These are phyloP conservation scores for Ettlia oleoabundans DNA, from an alignment of 139 green algal species.

Conservation along the genomic window DNA sequence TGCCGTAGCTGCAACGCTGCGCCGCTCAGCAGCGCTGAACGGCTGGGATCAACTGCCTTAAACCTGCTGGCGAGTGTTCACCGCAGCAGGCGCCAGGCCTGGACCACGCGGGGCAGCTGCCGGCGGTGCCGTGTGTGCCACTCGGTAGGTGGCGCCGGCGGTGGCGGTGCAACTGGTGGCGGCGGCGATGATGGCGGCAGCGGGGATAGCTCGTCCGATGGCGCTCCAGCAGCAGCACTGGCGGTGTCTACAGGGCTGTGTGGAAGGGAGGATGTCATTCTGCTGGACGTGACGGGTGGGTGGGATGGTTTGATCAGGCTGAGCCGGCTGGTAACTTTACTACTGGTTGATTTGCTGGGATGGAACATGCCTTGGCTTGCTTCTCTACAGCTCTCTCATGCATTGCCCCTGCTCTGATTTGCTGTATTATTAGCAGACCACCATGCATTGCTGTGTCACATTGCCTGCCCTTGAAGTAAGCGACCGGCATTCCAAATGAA, in stretches of 20 bases:
- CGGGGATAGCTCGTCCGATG: not conserved
- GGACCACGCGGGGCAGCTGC: not conserved
- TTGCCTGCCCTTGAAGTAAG: not conserved
- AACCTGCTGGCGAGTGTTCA: not conserved
- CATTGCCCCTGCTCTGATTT: not conserved
- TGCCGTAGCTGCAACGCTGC: not conserved
- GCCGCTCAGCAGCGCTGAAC: not conserved
- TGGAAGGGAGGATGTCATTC: slow-evolving; percentile 71
- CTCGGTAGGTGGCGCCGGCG: not conserved
- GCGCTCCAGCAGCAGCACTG: not conserved
- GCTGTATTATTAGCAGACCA: too few species aligned
- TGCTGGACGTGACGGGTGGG: slow-evolving; percentile 81
- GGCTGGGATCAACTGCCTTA: not conserved
- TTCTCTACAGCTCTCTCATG: not conserved
- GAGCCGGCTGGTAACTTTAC: too few species aligned
- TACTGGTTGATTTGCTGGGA: too few species aligned
- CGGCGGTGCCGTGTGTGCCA: slow-evolving; percentile 11
- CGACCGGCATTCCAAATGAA: too few species aligned
- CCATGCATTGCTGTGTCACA: too few species aligned
- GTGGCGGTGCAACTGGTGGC: not conserved
- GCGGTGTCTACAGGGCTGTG: not conserved
- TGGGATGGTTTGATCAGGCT: not conserved
- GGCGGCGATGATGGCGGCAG: not conserved
- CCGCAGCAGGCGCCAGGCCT: not conserved
- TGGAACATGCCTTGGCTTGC: too few species aligned